These are phyloP conservation scores for Aspergillus quadrilineatus DNA, from an alignment of 2,329 filamentous ascomycete species.

Conservation along the genomic window DNA sequence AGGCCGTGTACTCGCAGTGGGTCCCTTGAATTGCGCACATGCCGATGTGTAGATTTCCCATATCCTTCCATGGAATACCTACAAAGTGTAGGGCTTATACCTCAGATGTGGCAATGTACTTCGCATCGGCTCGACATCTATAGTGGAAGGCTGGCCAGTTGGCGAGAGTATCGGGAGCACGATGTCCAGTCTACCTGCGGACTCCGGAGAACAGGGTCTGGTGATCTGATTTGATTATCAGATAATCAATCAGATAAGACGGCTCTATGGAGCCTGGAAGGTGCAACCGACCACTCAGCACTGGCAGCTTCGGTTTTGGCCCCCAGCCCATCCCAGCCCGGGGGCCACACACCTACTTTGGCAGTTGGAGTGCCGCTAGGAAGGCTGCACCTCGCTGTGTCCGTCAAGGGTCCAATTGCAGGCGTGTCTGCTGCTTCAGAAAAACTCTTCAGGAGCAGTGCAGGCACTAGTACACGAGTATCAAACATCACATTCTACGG, in stretches of 20 bases:
- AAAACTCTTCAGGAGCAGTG: not conserved
- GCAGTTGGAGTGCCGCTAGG: not conserved
- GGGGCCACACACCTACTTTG: constrained; percentile 1
- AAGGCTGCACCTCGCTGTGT: not conserved
- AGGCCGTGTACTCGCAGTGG: not conserved
- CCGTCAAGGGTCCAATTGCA: not conserved
- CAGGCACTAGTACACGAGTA: not conserved
- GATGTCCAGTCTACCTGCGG: too few species aligned
- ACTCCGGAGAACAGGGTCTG: not conserved
- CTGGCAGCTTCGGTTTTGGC: not conserved
- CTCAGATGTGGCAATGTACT: too few species aligned
- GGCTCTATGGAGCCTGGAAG: not conserved
- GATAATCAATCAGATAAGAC: constrained; percentile 12
- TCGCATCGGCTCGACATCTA: too few species aligned
- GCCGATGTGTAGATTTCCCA: not conserved
- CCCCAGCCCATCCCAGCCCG: not conserved
- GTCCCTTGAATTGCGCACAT: not conserved
- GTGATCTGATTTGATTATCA: constrained; percentile 4
- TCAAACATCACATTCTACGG: not conserved
- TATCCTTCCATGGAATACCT: not conserved
- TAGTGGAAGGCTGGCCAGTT: too few species aligned
- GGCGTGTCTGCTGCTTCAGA: not conserved
- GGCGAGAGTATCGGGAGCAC: too few species aligned
- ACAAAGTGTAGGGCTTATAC: not conserved
- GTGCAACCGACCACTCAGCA: not conserved